Base-by-base conservation (phyloP, 148 eudicot species). In the Silene uniflora region DNA sequence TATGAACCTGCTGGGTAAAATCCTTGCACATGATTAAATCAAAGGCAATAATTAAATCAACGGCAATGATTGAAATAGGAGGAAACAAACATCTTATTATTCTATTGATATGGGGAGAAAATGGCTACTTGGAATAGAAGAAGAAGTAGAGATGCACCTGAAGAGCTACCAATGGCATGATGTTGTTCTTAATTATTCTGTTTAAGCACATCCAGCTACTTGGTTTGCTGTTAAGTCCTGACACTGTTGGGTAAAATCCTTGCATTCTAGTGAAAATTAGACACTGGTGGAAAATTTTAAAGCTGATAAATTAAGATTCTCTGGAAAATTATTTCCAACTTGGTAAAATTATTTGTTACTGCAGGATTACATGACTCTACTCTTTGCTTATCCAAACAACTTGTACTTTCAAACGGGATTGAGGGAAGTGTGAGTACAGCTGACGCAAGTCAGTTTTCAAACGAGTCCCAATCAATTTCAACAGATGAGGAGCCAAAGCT, bases 91-190 rank as follows among this genome's bases (percentile, higher is more conserved):
- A n/a, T n/a, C n/a, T n/a, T n/a, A n/a, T n/a, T n/a, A n/a, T n/a
- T n/a, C n/a, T n/a, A n/a, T n/a, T n/a, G 98, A 74, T 94, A 90
- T 82, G 98, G 97, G 25, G 85, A 84, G 86, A 91, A 89, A 83
- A 94, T 94, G 98, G 89, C 97, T 56, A 90, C 98, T 69, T 87
- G 98, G 81, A 91, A 94, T 68, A 82, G 89, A 75, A 90, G 97
- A 80, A 88, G 95, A 80, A 69, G 71, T n/a, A 84, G 88, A 81
- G 76, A 64, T 25, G 61, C 59, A 39, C 56, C 39, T 1, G 49
- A 77, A 63, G 62, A 81, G 67, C 66, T 62, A 24, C 55, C 49
- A 3, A 46, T 68, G 71, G 25, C 72, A 60, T 62, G 80, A 77
- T 17, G 56, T 18, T 25, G 24, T 32, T 10, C 55, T 18, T n/a